phyloP scores from a whole-genome alignment of 192 early-diverging fungal genomes.

The Kickxella alabastrina region DNA sequence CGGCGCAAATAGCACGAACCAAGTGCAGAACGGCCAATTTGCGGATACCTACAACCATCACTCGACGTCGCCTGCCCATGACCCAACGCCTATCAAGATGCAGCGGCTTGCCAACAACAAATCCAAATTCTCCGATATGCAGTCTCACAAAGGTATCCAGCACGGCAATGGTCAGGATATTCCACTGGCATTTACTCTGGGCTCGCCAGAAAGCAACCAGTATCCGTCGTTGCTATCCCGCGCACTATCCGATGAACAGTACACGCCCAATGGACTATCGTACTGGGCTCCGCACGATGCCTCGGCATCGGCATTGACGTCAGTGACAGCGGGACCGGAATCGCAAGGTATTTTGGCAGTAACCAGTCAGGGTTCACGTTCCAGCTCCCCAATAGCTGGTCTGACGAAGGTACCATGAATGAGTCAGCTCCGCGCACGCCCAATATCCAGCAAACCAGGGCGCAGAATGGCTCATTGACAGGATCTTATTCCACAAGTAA shows the following conservation, averaged over 20 bases:
- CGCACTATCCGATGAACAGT: background rate
- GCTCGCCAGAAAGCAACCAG: background rate
- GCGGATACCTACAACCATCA: background rate
- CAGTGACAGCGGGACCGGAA: too few species aligned
- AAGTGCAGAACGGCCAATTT: background rate
- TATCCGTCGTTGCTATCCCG: background rate
- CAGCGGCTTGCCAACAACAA: background rate
- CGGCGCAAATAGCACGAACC: background rate
- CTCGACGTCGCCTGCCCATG: background rate
- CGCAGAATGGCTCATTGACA: background rate
- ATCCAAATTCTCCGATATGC: too few species aligned
- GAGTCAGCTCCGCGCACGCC: background rate
- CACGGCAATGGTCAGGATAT: too few species aligned
- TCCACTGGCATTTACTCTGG: background rate
- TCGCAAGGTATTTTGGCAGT: too few species aligned
- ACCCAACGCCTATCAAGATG: slow-evolving; percentile 2
- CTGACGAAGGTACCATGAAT: background rate
- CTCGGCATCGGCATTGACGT: too few species aligned
- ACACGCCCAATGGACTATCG: background rate
- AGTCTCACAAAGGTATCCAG: too few species aligned
- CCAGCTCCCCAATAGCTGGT: slow-evolving; percentile 5
- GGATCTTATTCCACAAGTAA: background rate
- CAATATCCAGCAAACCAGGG: background rate
- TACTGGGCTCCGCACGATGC: background rate
- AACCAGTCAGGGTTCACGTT: slow-evolving; percentile 3